Conservation (phyloP, 2,329 filamentous ascomycete species). For the Paraphaeosphaeria sporulosa region DNA sequence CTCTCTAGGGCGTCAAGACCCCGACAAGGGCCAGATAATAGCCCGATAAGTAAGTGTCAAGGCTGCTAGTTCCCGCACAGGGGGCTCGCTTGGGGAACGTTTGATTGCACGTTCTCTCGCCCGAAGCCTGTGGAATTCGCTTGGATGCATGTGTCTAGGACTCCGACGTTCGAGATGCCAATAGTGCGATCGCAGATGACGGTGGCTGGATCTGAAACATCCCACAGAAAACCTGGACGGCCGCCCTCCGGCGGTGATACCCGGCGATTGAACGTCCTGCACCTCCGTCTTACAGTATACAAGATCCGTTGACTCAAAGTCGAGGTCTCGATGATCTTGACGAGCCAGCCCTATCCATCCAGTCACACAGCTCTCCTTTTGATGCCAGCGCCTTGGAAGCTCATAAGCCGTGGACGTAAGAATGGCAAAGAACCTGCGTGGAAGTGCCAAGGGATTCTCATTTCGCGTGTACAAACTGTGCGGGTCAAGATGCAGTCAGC, state of each 20-base stretch:
- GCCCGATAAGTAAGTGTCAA: constrained; percentile 6
- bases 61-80: constrained; percentile 8
- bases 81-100: constrained; percentile 4
- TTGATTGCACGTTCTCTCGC: constrained; percentile 8
- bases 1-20: background rate
- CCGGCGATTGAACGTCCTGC: background rate
- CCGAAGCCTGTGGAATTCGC: background rate
- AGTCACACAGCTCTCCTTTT: too few relatives aligned
- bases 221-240: background rate
- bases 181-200: background rate
- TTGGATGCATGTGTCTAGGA: constrained; percentile 7
- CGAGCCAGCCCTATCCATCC: background rate
- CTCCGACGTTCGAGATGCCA: constrained; percentile 8
- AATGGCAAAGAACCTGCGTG: background rate
- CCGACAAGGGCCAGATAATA: constrained; percentile 1
- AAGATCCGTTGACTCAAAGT: background rate
- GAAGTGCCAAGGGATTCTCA: background rate
- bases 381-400: background rate
- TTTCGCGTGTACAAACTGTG: background rate
- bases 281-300: background rate
- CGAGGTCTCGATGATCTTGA: background rate
- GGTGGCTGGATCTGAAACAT: constrained; percentile 12
- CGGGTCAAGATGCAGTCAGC: constrained; percentile 9
- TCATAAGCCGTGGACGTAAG: background rate
- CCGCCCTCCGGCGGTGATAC: background rate